phyloP scores from a whole-genome alignment of 768 basidiomycete species.

The Dentipellis fragilis region DNA sequence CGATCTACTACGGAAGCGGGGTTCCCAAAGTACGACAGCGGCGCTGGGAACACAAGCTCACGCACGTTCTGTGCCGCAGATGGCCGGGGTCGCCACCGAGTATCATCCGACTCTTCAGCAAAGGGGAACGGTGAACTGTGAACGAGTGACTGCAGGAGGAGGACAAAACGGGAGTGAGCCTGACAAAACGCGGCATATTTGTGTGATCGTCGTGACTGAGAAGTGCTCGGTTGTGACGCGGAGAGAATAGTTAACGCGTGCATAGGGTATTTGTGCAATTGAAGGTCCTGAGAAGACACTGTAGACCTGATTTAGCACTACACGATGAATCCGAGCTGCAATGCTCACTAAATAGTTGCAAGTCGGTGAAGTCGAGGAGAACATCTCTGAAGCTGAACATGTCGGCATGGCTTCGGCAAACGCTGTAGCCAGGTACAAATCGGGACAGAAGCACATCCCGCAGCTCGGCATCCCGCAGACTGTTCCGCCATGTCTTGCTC shows the following conservation, averaged over 20 bases:
- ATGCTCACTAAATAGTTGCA: conserved; percentile 56
- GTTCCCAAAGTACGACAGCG: conserved; percentile 39
- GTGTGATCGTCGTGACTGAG: conserved; percentile 23
- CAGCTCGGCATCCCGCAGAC: conserved; percentile 23
- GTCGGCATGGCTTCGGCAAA: conserved; percentile 32
- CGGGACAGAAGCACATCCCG: conserved; percentile 30
- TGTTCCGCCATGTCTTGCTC: conserved; percentile 23
- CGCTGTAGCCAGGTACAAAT: conserved; percentile 50
- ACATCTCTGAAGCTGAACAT: conserved; percentile 33
- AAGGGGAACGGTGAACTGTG: conserved; percentile 43
- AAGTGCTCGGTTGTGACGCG: conserved; percentile 21
- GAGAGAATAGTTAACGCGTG: conserved; percentile 50
- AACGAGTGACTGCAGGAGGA: conserved; percentile 62
- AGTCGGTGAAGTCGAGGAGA: conserved; percentile 43
- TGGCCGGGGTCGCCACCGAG: conserved; percentile 18
- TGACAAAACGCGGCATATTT: conserved; percentile 40
- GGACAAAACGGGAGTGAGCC: conserved; percentile 66
- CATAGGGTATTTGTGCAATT: conserved; percentile 63
- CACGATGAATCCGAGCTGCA: conserved; percentile 1
- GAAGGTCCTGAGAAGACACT: conserved; percentile 59
- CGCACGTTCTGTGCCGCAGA: conserved; percentile 23
- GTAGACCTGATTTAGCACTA: neutral
- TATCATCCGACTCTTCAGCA: conserved; percentile 20
- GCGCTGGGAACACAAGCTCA: conserved; percentile 68
- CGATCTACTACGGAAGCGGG: conserved; percentile 1